phyloP scores from a whole-genome alignment of 2,329 filamentous ascomycete genomes.

The Alternaria solani region DNA sequence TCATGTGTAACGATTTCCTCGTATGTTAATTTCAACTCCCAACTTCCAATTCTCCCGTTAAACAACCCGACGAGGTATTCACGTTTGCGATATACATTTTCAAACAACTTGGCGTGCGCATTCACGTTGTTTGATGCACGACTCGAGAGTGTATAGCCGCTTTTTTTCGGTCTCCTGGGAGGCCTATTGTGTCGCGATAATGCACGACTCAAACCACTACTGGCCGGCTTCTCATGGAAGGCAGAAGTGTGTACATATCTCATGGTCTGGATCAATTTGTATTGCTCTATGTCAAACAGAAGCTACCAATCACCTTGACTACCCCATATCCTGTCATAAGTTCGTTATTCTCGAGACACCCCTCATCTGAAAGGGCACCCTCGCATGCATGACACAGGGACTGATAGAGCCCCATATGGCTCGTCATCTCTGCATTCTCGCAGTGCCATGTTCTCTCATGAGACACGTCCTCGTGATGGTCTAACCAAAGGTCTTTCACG shows the following conservation, averaged over 20 bases:
- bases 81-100: neutral
- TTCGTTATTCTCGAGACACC: neutral
- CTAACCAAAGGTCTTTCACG: neutral
- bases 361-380: neutral
- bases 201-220: neutral
- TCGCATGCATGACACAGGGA: neutral
- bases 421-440: neutral
- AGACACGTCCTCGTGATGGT: neutral
- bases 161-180: no score
- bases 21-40: no score
- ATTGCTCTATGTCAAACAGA: neutral
- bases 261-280: neutral
- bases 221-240: neutral
- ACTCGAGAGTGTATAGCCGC: no score
- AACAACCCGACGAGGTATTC: neutral
- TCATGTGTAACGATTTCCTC: no score
- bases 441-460: neutral
- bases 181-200: no score
- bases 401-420: neutral
- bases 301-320: neutral
- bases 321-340: neutral
- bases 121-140: neutral
- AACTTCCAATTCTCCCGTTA: no score
- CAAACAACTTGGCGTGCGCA: neutral
- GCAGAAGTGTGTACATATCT: neutral